Conservation (phyloP, 2,329 filamentous ascomycete species). For the Trichoderma koningii region DNA sequence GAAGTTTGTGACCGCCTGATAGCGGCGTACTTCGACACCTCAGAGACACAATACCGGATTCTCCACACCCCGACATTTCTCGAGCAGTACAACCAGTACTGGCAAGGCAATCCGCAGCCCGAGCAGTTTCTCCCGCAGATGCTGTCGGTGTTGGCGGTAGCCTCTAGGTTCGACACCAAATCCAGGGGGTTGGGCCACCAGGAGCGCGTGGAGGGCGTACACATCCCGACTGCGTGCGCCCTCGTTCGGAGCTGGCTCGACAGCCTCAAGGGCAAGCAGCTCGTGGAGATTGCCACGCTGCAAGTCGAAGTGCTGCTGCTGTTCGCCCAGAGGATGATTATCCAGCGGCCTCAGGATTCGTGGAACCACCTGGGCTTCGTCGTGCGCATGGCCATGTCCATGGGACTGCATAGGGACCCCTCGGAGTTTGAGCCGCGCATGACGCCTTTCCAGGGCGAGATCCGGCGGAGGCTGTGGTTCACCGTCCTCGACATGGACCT, state of each 20-base stretch:
- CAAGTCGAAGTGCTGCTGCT: conserved; percentile 57
- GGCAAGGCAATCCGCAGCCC: conserved; percentile 50
- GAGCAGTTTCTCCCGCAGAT: conserved; percentile 58
- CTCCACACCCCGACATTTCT: conserved; percentile 56
- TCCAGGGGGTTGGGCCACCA: conserved; percentile 51
- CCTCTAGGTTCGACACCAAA: conserved; percentile 55
- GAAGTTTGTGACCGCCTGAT: conserved; percentile 55
- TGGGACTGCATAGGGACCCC: conserved; percentile 60
- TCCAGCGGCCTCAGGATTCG: conserved; percentile 51
- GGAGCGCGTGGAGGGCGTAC: conserved; percentile 56
- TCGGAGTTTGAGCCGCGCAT: conserved; percentile 55
- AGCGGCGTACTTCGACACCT: conserved; percentile 51
- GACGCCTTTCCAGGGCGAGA: conserved; percentile 54
- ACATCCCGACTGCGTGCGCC: conserved; percentile 59
- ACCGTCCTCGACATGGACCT: conserved; percentile 60
- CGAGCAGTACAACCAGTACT: conserved; percentile 54
- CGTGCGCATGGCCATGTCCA: conserved; percentile 60
- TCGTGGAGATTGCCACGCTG: conserved; percentile 55
- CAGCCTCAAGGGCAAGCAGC: conserved; percentile 53
- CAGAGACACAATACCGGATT: conserved; percentile 56
- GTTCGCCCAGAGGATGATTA: conserved; percentile 56
- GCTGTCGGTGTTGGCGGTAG: conserved; percentile 55
- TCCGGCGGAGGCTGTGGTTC: conserved; percentile 57
- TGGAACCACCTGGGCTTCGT: conserved; percentile 60
- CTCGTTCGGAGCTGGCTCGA: conserved; percentile 58